Evolutionary conservation across 352 stramenopile genomes (phyloP).

Genomic region (Globisporangium carolinianum): DNA sequence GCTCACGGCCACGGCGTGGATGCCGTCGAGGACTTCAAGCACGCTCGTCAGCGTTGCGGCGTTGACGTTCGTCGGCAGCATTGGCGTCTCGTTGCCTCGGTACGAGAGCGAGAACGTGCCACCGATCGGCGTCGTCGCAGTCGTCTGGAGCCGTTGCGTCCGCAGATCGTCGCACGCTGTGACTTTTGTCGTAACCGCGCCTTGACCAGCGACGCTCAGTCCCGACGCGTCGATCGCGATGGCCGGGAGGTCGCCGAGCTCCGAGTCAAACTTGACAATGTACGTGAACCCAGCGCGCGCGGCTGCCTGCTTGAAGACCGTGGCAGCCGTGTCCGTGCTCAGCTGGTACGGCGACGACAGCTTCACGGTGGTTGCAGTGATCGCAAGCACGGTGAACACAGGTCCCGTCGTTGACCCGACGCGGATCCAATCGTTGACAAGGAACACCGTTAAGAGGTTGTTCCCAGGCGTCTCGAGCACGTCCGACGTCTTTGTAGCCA

Average conservation of each 20-base stretch:
- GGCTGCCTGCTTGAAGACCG: slow-evolving; percentile 81
- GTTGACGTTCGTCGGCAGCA: slow-evolving; percentile 66
- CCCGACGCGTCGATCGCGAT: slow-evolving; percentile 43
- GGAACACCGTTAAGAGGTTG: slow-evolving; percentile 63
- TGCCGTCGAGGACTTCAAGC: slow-evolving; percentile 57
- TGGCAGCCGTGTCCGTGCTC: slow-evolving; percentile 26
- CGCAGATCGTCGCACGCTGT: slow-evolving; percentile 82
- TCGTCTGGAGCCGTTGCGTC: slow-evolving; percentile 68
- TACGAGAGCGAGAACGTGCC: slow-evolving; percentile 87
- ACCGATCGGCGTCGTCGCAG: slow-evolving; percentile 40
- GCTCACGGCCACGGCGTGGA: slow-evolving; percentile 70
- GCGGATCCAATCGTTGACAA: slow-evolving; percentile 90
- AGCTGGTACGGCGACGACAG: slow-evolving; percentile 87
- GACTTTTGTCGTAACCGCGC: slow-evolving; percentile 34
- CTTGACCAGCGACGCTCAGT: slow-evolving; percentile 29
- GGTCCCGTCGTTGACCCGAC: slow-evolving; percentile 67
- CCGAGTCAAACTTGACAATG: slow-evolving; percentile 63
- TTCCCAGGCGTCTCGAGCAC: slow-evolving; percentile 39
- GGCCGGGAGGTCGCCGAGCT: slow-evolving; percentile 59
- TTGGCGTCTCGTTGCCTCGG: slow-evolving; percentile 48
- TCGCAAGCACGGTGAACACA: slow-evolving; percentile 82
- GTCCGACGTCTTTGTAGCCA: slow-evolving; percentile 75
- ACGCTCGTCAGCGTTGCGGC: slow-evolving; percentile 39
- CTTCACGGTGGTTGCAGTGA: slow-evolving; percentile 59
- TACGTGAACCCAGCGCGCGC: slow-evolving; percentile 54